Percentiles rank a stretch among this genome's conserved stretches.
phyloP scores from a whole-genome alignment of 192 early-diverging fungal species.

The Entomortierella beljakovae region DNA sequence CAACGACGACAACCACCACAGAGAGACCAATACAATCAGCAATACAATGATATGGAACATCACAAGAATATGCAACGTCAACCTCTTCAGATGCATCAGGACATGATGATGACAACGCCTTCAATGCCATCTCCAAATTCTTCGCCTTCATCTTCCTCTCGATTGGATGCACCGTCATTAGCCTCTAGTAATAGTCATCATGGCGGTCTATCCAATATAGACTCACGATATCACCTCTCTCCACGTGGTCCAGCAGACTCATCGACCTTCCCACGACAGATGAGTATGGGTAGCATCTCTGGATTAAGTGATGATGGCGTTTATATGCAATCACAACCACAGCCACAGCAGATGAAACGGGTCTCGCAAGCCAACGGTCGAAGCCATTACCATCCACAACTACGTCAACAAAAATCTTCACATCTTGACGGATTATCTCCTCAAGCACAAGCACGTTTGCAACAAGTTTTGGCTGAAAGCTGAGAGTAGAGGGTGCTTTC shows the following conservation, averaged over 20 bases:
- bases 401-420: neutral
- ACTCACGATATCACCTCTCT: conserved; percentile 22
- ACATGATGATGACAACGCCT: conserved; percentile 44
- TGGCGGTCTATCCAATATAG: neutral
- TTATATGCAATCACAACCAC: neutral
- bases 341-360: neutral
- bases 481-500: too few species aligned
- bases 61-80: neutral
- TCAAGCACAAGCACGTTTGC: conserved; percentile 13
- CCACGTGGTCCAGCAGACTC: conserved; percentile 7
- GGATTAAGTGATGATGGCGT: conserved; percentile 9
- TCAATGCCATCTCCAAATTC: conserved; percentile 40
- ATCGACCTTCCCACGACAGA: conserved; percentile 8
- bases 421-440: conserved; percentile 10
- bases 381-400: neutral
- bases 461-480: conserved; percentile 5
- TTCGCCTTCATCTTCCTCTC: conserved; percentile 33
- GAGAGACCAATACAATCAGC: neutral
- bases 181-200: conserved; percentile 23
- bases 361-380: neutral
- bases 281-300: conserved; percentile 14
- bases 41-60: neutral
- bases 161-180: conserved; percentile 29
- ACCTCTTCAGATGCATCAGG: conserved; percentile 15
- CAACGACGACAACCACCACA: conserved; percentile 8